phyloP scores from a whole-genome alignment of 768 basidiomycete genomes.

The Fibroporia radiculosa region DNA sequence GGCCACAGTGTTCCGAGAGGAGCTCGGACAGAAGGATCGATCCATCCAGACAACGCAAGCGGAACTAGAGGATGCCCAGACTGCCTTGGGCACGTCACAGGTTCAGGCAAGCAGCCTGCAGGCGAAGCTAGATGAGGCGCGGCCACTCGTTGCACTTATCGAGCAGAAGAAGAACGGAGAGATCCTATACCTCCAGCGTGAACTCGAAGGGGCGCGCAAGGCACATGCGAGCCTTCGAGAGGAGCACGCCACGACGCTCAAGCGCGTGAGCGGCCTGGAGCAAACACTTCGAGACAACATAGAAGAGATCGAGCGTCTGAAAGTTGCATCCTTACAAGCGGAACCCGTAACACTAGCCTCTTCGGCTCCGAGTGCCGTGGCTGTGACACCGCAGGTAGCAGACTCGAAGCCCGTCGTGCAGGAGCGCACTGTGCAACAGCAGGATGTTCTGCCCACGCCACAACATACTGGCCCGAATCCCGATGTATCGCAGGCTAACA shows the following conservation, averaged over 20 bases:
- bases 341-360: background rate
- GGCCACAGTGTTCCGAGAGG: background rate
- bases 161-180: background rate
- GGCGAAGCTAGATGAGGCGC: background rate
- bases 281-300: background rate
- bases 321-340: background rate
- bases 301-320: background rate
- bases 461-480: too few relatives aligned
- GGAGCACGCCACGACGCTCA: background rate
- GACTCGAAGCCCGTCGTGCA: too few relatives aligned
- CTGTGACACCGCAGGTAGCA: too few relatives aligned
- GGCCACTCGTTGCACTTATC: background rate
- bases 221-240: background rate
- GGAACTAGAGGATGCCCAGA: background rate
- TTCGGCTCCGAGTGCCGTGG: too few relatives aligned
- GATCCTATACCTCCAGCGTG: constrained; percentile 1
- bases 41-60: background rate
- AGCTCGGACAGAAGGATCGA: background rate
- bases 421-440: too few relatives aligned
- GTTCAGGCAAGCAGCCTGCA: background rate
- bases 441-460: too few relatives aligned
- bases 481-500: too few relatives aligned
- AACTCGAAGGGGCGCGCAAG: background rate
- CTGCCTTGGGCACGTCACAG: background rate
- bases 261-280: background rate